Percentiles rank a stretch among this genome's conserved stretches.
Evolutionary conservation across 208 protist species (phyloP).

Genomic region (Chromosphaera perkinsii): DNA sequence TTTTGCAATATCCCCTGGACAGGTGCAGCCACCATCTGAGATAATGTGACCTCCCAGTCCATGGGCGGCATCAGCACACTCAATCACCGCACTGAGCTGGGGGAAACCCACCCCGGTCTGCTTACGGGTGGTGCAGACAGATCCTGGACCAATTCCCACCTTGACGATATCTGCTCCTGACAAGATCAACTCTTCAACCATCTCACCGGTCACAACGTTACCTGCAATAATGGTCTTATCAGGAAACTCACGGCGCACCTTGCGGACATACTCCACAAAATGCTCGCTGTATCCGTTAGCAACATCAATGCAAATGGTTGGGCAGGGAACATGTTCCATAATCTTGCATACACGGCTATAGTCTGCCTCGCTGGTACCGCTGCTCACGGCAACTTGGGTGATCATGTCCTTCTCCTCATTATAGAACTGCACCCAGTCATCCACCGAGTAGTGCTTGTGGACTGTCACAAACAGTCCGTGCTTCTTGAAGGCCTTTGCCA

Average conservation of each 20-base stretch:
- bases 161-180: constrained; percentile 39
- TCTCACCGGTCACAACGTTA: constrained; percentile 41
- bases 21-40: constrained; percentile 28
- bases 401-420: constrained; percentile 12
- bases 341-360: constrained; percentile 8
- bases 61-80: constrained; percentile 38
- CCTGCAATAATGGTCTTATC: constrained; percentile 37
- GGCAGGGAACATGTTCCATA: neutral
- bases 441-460: constrained; percentile 23
- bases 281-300: constrained; percentile 39
- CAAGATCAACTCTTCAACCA: constrained; percentile 37
- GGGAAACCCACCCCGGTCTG: constrained; percentile 34
- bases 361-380: constrained; percentile 10
- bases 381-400: constrained; percentile 16
- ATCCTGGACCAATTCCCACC: constrained; percentile 34
- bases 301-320: constrained; percentile 36
- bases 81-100: constrained; percentile 32
- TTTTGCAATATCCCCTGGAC: constrained; percentile 31
- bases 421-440: constrained; percentile 17
- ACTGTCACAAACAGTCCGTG: constrained; percentile 12
- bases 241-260: constrained; percentile 19
- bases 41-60: constrained; percentile 30
- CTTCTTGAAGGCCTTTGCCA: constrained; percentile 10
- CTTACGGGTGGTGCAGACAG: constrained; percentile 31
- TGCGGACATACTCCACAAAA: constrained; percentile 33